Conservation (phyloP, 2,329 filamentous ascomycete species). For the Iodosphaeria phyllophila region DNA sequence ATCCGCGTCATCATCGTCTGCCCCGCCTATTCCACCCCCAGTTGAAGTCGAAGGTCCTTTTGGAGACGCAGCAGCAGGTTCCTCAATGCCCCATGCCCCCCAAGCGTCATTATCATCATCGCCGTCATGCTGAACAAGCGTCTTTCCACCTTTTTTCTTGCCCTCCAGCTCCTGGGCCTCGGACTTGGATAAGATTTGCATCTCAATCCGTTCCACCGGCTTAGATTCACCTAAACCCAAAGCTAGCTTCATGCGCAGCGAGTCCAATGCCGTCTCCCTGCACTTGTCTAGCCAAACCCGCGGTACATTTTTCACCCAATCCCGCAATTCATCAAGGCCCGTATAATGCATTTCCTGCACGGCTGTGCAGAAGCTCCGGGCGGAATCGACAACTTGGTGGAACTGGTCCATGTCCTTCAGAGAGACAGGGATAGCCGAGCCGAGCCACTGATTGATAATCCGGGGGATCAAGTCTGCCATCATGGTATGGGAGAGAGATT, state of each 20-base stretch:
- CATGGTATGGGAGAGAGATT: slow-evolving; percentile 47
- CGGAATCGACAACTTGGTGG: slow-evolving; percentile 46
- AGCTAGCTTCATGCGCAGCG: slow-evolving; percentile 50
- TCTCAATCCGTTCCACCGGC: slow-evolving; percentile 69
- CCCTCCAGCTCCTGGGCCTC: slow-evolving; percentile 47
- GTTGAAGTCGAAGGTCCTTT: slow-evolving; percentile 6
- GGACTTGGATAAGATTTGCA: slow-evolving; percentile 50
- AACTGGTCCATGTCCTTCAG: slow-evolving; percentile 54
- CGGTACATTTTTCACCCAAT: slow-evolving; percentile 68
- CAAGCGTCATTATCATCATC: slow-evolving; percentile 7
- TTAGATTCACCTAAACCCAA: slow-evolving; percentile 47
- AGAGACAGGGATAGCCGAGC: slow-evolving; percentile 56
- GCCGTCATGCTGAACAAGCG: slow-evolving; percentile 55
- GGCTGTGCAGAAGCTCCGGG: slow-evolving; percentile 42
- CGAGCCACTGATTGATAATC: slow-evolving; percentile 58
- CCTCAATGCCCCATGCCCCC: slow-evolving; percentile 11
- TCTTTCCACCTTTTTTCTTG: slow-evolving; percentile 26
- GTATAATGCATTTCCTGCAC: slow-evolving; percentile 46
- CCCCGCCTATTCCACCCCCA: not conserved
- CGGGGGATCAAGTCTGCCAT: slow-evolving; percentile 49
- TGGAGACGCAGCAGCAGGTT: slow-evolving; percentile 18
- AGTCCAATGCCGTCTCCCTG: slow-evolving; percentile 60
- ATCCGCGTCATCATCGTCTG: slow-evolving; percentile 29
- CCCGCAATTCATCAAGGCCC: slow-evolving; percentile 41
- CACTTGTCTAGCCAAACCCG: slow-evolving; percentile 74